Conservation (phyloP, 2,329 filamentous ascomycete species). For the Xylariales sp. region DNA sequence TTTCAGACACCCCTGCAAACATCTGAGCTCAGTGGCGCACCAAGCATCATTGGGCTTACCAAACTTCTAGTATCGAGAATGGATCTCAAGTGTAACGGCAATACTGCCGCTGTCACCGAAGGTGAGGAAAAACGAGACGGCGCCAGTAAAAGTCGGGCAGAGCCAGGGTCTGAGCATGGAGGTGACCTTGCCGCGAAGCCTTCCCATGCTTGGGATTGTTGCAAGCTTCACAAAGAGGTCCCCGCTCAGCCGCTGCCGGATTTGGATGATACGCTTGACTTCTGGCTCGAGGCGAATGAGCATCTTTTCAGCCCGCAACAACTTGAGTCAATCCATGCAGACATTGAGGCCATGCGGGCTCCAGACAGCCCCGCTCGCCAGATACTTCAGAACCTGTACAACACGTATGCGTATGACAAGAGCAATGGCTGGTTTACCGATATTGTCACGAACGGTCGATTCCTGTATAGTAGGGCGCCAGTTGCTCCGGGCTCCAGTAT, state of each 20-base stretch:
- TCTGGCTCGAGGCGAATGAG: conserved; percentile 8
- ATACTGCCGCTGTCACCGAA: neutral
- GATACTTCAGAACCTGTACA: conserved; percentile 6
- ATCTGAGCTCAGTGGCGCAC: conserved; percentile 12
- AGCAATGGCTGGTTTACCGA: conserved; percentile 4
- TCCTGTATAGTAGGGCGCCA: conserved; percentile 2
- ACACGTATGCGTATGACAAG: neutral
- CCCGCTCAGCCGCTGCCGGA: conserved; percentile 7
- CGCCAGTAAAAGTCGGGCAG: neutral
- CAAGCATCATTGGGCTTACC: neutral
- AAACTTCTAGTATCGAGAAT: conserved; percentile 7
- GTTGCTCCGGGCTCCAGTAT: conserved; percentile 6
- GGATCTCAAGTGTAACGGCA: conserved; percentile 4
- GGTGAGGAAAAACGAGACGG: neutral
- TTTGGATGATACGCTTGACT: conserved; percentile 8
- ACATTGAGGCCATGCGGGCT: conserved; percentile 6
- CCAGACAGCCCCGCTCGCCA: conserved; percentile 7
- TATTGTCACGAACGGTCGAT: conserved; percentile 6
- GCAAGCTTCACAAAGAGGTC: conserved; percentile 4
- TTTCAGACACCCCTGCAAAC: conserved; percentile 13
- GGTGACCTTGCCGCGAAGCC: neutral
- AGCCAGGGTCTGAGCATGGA: neutral
- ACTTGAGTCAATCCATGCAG: conserved; percentile 8
- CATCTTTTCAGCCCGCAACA: conserved; percentile 7
- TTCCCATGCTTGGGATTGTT: conserved; percentile 4